Evolutionary conservation across 2,329 filamentous ascomycete species (phyloP), one percentile per base, ranked within the genome.

Genomic region (Colletotrichum tropicale): DNA sequence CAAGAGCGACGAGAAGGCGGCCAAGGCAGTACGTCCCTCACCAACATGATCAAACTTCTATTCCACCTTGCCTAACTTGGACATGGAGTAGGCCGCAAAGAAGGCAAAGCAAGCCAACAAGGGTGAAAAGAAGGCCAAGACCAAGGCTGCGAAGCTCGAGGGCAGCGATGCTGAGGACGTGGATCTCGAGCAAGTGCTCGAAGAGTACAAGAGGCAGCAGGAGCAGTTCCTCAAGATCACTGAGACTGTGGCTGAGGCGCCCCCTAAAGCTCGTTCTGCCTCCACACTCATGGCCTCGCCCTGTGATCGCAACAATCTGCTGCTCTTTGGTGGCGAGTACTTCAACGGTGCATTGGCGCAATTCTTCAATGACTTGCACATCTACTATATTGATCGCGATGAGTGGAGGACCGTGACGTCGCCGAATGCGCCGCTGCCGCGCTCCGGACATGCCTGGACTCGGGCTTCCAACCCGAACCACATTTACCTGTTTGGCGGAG

Each of bases 371-470:
- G 91, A 93, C 81, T 84, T 93, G 80, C 89, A 92, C 85, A 87
- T 93, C 78, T 93, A 93, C 85, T 90, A 97, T 85, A 94, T 96
- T 83, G 94, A 94, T 85, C 92, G 93, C 78, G 95, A 98, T 84
- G 94, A 97, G 84, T 99, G 97, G 97, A 94, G 95, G 77, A 92
- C 93, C 79, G 93, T 98, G 68, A 98, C 95, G 2, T 96, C 93
- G 77, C 96, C 96, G 6, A 99, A 99, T 84, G 94, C 94, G 15
- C 97, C 97, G 2, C 89, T 98, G 43, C 97, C 97, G 15, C 90
- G 97, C 76, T 96, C 94, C 76, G 97, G 97, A 4, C 97, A 98
- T 89, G 96, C 97, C 18, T 98, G 96, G 95, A 98, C 95, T 81
- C 91, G 96, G 74, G 96, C 95, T 73, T 95, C 94, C 64, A 98